Evolutionary conservation across 192 early-diverging fungal genomes (phyloP).

Genomic region (Borealophlyctis nickersoniae): DNA sequence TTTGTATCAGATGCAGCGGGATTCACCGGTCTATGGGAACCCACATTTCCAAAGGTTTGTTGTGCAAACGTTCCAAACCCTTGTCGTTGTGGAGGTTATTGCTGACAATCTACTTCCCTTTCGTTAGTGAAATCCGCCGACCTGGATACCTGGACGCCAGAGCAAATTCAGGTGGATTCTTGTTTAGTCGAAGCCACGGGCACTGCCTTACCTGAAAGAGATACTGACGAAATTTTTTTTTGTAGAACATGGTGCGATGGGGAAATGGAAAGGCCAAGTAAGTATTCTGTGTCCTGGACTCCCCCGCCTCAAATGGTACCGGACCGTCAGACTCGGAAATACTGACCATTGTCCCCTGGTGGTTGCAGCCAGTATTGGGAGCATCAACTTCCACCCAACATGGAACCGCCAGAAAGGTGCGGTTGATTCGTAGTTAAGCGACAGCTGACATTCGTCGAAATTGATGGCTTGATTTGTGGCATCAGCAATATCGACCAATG

Average conservation of each 20-base stretch:
- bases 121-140: constrained; percentile 89
- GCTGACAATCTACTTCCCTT: too few relatives aligned
- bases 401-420: constrained; percentile 50
- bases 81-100: too few relatives aligned
- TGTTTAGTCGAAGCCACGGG: constrained; percentile 2
- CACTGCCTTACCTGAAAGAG: constrained; percentile 2
- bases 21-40: constrained; percentile 80
- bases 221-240: too few relatives aligned
- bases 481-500: constrained; percentile 63
- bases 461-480: constrained; percentile 2
- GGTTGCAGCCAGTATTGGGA: constrained; percentile 51
- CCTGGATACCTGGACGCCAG: constrained; percentile 75
- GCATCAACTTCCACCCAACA: constrained; percentile 43
- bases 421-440: neutral
- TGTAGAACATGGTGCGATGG: constrained; percentile 76
- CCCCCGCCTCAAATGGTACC: too few relatives aligned
- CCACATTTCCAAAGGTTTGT: constrained; percentile 77
- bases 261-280: constrained; percentile 72
- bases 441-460: constrained; percentile 1
- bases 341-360: constrained; percentile 5
- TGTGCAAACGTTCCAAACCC: neutral
- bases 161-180: constrained; percentile 78
- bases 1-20: constrained; percentile 91
- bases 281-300: too few relatives aligned
- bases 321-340: too few relatives aligned